These are phyloP conservation scores for Xylaria sp. DNA, from an alignment of 2,329 filamentous ascomycete species.

Conservation along the genomic window DNA sequence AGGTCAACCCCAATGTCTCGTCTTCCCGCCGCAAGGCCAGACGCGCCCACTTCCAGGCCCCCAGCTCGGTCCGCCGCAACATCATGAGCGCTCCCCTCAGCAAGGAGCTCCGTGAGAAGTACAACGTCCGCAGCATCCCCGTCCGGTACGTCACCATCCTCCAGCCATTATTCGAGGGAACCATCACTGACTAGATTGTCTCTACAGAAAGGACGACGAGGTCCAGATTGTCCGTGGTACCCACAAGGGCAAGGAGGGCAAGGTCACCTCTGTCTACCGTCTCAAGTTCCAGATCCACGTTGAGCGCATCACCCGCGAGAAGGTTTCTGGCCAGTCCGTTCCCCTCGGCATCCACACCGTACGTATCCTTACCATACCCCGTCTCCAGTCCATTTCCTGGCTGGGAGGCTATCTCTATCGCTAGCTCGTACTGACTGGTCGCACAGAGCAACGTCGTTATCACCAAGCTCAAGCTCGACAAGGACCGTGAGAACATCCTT, in stretches of 20 bases:
- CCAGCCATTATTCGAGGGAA: not conserved
- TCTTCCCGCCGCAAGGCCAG: slow-evolving; percentile 87
- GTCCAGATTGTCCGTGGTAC: slow-evolving; percentile 85
- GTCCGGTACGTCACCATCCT: slow-evolving; percentile 44
- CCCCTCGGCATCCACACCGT: slow-evolving; percentile 83
- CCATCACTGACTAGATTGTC: not conserved
- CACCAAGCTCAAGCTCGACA: slow-evolving; percentile 34
- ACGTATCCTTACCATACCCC: not conserved
- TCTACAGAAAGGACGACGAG: slow-evolving; percentile 82
- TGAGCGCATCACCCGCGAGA: slow-evolving; percentile 94
- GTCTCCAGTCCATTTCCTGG: too few relatives aligned
- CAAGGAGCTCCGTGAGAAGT: slow-evolving; percentile 98
- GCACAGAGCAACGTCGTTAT: slow-evolving; percentile 64
- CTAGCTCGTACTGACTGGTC: slow-evolving; percentile 1
- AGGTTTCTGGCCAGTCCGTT: slow-evolving; percentile 93
- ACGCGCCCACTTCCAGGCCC: slow-evolving; percentile 95
- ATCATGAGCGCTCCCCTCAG: slow-evolving; percentile 95
- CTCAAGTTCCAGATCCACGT: slow-evolving; percentile 97
- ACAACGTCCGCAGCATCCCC: slow-evolving; percentile 96
- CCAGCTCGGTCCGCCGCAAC: slow-evolving; percentile 86
- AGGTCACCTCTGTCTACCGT: slow-evolving; percentile 95
- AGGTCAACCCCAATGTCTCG: slow-evolving; percentile 29
- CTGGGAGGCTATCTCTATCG: not conserved
- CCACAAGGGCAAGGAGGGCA: slow-evolving; percentile 98
- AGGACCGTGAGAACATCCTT: slow-evolving; percentile 85